Percentiles rank a stretch among this genome's conserved stretches.
These are phyloP conservation scores for Artemisia argyi DNA, from an alignment of 129 eudicot genomes.

Conservation along the genomic window DNA sequence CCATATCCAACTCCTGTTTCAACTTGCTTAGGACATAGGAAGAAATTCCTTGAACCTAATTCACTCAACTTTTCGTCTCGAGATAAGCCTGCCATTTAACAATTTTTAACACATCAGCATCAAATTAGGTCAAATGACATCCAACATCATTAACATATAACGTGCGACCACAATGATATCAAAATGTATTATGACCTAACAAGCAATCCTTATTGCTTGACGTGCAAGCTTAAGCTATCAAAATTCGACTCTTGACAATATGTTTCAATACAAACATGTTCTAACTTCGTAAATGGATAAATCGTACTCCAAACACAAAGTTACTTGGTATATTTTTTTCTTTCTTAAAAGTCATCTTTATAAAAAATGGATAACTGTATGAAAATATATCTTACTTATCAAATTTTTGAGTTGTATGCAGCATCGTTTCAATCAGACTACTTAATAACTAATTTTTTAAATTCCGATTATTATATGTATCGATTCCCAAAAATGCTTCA, in stretches of 20 bases:
- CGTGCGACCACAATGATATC: neutral
- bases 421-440: no score
- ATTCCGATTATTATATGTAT: no score
- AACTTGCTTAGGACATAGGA: conserved; percentile 53
- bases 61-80: conserved; percentile 64
- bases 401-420: no score
- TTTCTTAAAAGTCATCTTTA: neutral
- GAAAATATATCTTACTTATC: no score
- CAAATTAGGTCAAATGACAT: neutral
- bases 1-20: conserved; percentile 15
- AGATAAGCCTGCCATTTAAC: conserved; percentile 51
- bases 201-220: neutral
- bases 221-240: neutral
- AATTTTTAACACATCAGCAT: neutral
- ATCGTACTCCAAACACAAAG: no score
- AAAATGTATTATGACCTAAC: neutral
- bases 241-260: neutral
- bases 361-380: no score
- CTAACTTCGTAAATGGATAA: no score
- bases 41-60: conserved; percentile 89
- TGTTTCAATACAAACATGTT: neutral
- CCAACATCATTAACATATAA: neutral
- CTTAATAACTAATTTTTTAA: no score
- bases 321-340: no score
- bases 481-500: no score